Percentiles rank a stretch among this genome's conserved stretches.
phyloP scores from a whole-genome alignment of 768 basidiomycete species.

The Collybiopsis confluens region DNA sequence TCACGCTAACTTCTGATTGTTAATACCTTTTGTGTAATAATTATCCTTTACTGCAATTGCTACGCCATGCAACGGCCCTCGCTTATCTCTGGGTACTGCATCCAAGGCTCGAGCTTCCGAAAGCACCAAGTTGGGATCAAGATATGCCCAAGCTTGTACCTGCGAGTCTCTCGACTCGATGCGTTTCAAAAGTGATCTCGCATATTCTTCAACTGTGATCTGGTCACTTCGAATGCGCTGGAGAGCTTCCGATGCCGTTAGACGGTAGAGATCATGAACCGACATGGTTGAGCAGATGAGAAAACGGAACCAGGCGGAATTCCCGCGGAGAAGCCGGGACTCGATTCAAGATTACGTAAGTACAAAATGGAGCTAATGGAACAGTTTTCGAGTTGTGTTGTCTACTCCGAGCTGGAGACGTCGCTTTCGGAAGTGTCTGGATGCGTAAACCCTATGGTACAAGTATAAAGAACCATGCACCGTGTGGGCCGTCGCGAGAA shows the following conservation, averaged over 20 bases:
- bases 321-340: too few species aligned
- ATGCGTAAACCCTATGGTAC: too few species aligned
- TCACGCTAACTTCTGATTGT: too few species aligned
- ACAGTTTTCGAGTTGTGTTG: too few species aligned
- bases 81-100: conserved; percentile 5
- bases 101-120: conserved; percentile 14
- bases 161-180: not conserved
- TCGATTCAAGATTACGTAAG: too few species aligned
- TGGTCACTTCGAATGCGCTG: not conserved
- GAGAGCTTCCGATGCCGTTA: not conserved
- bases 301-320: too few species aligned
- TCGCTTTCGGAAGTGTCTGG: too few species aligned
- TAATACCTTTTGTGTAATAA: conserved; percentile 10
- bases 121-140: conserved; percentile 12
- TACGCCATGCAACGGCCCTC: conserved; percentile 13
- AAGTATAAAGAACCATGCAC: too few species aligned
- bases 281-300: too few species aligned
- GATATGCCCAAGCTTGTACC: conserved; percentile 2
- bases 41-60: conserved; percentile 16
- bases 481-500: too few species aligned
- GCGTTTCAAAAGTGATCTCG: not conserved
- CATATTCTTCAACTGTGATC: not conserved
- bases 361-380: too few species aligned
- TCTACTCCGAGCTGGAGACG: too few species aligned
- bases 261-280: not conserved